Percentiles rank a stretch among this genome's conserved stretches.
phyloP scores from a whole-genome alignment of 2,329 filamentous ascomycete species.

The Colletotrichum lini region DNA sequence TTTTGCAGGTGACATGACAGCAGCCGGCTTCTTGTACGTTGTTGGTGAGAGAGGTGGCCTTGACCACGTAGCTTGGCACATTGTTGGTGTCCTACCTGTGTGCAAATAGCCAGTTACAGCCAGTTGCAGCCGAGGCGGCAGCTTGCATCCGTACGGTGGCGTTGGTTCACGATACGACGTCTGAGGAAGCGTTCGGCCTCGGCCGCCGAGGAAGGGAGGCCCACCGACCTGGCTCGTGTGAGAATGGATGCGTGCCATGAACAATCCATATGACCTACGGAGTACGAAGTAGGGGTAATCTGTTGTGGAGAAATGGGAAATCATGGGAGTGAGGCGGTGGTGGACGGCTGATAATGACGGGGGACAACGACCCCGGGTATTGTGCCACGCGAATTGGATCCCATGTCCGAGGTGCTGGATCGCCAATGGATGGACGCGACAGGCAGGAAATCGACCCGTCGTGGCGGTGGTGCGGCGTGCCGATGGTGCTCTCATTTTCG shows the following conservation, averaged over 20 bases:
- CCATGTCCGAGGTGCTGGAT: conserved; percentile 37
- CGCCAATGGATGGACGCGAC: conserved; percentile 26
- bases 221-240: neutral
- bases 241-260: neutral
- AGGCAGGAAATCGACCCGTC: conserved; percentile 23
- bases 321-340: neutral
- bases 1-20: conserved; percentile 7
- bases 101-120: too few species aligned
- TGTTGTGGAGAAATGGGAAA: conserved; percentile 1
- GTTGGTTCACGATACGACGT: neutral
- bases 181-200: conserved; percentile 3
- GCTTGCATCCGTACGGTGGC: neutral
- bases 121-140: too few species aligned
- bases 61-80: neutral
- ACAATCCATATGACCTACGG: neutral
- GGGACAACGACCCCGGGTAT: conserved; percentile 20
- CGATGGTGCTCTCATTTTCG: conserved; percentile 21
- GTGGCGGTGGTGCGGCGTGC: conserved; percentile 14
- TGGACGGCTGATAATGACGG: conserved; percentile 12
- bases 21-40: neutral
- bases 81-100: neutral
- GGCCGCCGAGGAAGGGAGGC: neutral
- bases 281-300: neutral
- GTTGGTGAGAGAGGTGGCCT: too few species aligned
- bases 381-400: conserved; percentile 30